Evolutionary conservation across 225 moss, liverwort and hornwort genomes (phyloP).

Genomic region (Pseudoscleropodium purum): DNA sequence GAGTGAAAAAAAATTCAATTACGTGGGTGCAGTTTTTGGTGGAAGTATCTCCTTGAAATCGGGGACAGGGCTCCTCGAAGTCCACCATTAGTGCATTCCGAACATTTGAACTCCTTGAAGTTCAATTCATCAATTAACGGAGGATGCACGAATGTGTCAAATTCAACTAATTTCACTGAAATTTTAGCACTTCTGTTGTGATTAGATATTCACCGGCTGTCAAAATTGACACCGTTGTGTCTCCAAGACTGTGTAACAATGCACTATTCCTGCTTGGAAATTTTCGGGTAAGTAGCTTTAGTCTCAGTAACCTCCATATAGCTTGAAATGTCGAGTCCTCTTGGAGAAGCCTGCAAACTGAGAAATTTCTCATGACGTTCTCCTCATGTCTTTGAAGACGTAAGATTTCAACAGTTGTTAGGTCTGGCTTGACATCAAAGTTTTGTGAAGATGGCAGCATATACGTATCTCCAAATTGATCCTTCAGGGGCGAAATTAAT

Average conservation of each 20-base stretch:
- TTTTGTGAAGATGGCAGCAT: not conserved
- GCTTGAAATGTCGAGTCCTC: not conserved
- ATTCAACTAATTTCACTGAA: not conserved
- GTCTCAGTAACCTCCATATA: not conserved
- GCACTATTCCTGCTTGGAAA: not conserved
- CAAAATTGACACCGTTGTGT: not conserved
- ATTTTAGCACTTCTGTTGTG: not conserved
- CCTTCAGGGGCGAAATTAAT: not conserved
- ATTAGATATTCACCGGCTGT: not conserved
- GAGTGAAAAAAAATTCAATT: not conserved
- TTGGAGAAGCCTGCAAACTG: not conserved
- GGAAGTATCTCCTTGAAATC: not conserved
- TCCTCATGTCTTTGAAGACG: not conserved
- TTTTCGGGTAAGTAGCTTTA: not conserved
- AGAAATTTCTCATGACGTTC: not conserved
- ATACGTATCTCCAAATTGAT: not conserved
- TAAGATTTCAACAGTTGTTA: not conserved
- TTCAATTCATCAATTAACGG: no score
- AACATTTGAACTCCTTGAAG: not conserved
- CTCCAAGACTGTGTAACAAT: not conserved
- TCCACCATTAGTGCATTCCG: not conserved
- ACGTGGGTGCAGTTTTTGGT: no score
- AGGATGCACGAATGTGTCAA: not conserved
- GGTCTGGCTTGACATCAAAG: not conserved
- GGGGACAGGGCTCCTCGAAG: not conserved